Base-by-base conservation (phyloP, 2,329 filamentous ascomycete genomes). In the Fonsecaea multimorphosa region DNA sequence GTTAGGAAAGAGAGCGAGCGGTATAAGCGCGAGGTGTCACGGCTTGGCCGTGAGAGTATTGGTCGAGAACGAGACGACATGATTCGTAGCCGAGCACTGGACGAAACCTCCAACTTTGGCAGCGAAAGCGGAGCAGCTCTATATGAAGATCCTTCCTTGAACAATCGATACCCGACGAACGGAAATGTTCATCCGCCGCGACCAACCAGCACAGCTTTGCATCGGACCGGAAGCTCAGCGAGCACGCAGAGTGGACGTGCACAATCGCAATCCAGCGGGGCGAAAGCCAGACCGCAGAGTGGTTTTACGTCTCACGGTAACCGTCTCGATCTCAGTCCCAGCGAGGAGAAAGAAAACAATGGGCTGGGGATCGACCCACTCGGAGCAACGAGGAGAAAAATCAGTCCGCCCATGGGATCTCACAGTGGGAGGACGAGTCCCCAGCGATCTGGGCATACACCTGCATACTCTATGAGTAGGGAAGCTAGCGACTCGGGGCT, bases 1-100 rank as follows among this genome's bases (percentile, higher is more conserved):
- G 85, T 97, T 60, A 85, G 91, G 68, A 88, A 93, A 61, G 95
- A 99, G 79, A 89, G 97, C 54, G 95, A 99, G 71, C 87, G 95
- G 60, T 83, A 99, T 67, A 98, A 98, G 85, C 91, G 92, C 63
- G 95, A 97, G 71, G 84, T 90, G 16, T 80, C 82, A 54, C 81
- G 87, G 22, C 78, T 84, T 62, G 80, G 83, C 19, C 80, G 84
- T 44, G 80, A 81, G 32, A 78, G 78, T 14, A 65, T 73, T 5
- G 72, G 72, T 27, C 68, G 72, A 29, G 71, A 73, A 44, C 61
- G 68, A 58, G 70, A 73, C 46, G 71, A 72, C 6, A 31, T 70
- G 57, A 67, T 65, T 36, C 68, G 70, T 58, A 66, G 68, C 29
- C 64, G 67, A 27, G 49, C 57, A 22, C 22, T 61, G 6, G 67